Conservation (phyloP, 441 rosid genomes). For the Dalechampia spathulata region DNA sequence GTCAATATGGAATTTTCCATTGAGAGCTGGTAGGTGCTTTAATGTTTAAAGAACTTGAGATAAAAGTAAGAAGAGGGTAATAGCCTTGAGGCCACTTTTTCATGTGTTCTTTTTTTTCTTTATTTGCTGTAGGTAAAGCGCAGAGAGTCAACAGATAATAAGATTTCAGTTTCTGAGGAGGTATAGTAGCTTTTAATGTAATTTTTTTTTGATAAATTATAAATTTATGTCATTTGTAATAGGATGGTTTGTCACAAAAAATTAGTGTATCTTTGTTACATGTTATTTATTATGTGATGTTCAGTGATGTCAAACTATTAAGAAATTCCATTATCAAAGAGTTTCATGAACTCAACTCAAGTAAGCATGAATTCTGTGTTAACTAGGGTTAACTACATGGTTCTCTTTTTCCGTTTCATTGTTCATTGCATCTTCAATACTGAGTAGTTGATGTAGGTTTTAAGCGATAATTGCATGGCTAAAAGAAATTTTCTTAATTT, state of each 20-base stretch:
- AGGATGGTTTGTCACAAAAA: too few relatives aligned
- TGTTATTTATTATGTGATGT: too few relatives aligned
- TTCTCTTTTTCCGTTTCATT: too few relatives aligned
- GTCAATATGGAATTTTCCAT: not conserved
- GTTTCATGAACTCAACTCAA: too few relatives aligned
- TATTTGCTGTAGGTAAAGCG: constrained; percentile 39
- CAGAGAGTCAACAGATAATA: constrained; percentile 31
- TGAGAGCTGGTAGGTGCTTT: not conserved
- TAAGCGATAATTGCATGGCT: too few relatives aligned
- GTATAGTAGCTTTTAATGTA: constrained; percentile 23
- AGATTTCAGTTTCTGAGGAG: constrained; percentile 42
- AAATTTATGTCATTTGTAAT: not conserved
- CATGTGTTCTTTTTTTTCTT: constrained; percentile 9
- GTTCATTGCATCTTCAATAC: too few relatives aligned
- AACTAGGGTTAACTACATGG: too few relatives aligned
- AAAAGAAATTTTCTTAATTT: not conserved
- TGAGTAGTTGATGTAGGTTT: too few relatives aligned
- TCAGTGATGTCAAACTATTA: too few relatives aligned
- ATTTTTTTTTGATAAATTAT: not conserved
- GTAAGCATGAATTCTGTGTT: too few relatives aligned
- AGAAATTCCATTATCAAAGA: too few relatives aligned
- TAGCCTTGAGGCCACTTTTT: not conserved
- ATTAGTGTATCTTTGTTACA: too few relatives aligned
- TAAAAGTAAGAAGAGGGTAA: not conserved
- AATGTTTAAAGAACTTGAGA: not conserved